Conservation (phyloP, 163 green algal species). For the Coccomyxa subellipsoidea region DNA sequence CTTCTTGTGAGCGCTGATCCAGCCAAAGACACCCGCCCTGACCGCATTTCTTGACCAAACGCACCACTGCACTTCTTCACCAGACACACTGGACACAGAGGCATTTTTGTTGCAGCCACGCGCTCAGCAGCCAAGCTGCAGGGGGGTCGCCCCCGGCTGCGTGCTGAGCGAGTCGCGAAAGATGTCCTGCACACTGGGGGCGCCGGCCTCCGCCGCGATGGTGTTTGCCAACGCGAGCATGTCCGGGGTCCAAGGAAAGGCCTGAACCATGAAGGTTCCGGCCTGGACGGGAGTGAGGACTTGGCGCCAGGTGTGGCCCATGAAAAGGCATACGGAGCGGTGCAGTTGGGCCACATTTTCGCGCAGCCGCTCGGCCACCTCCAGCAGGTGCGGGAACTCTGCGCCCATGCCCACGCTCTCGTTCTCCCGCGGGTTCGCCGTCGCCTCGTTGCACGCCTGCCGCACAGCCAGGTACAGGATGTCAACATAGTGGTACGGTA, state of each 20-base stretch:
- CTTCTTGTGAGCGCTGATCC: too few species aligned
- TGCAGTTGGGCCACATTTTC: neutral
- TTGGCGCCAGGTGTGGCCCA: neutral
- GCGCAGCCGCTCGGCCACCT: neutral
- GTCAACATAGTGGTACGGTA: neutral
- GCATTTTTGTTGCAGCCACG: neutral
- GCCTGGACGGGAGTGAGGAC: conserved; percentile 1
- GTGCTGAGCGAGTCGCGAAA: neutral
- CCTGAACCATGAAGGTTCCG: conserved; percentile 6
- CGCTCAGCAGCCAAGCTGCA: neutral
- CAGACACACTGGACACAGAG: neutral
- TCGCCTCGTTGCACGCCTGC: neutral
- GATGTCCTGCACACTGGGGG: neutral
- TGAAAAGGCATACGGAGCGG: neutral
- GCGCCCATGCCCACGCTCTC: neutral
- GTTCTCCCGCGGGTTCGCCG: neutral
- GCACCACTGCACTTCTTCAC: too few species aligned
- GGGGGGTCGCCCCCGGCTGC: neutral
- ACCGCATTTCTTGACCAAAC: too few species aligned
- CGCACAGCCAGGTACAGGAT: neutral
- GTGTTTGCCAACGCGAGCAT: conserved; percentile 1
- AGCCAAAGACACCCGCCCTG: too few species aligned
- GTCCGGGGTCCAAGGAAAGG: neutral
- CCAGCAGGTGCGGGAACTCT: neutral
- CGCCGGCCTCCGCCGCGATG: neutral